Base-by-base conservation (phyloP, 2,329 filamentous ascomycete genomes). In the Bimuria novae-zelandiae region DNA sequence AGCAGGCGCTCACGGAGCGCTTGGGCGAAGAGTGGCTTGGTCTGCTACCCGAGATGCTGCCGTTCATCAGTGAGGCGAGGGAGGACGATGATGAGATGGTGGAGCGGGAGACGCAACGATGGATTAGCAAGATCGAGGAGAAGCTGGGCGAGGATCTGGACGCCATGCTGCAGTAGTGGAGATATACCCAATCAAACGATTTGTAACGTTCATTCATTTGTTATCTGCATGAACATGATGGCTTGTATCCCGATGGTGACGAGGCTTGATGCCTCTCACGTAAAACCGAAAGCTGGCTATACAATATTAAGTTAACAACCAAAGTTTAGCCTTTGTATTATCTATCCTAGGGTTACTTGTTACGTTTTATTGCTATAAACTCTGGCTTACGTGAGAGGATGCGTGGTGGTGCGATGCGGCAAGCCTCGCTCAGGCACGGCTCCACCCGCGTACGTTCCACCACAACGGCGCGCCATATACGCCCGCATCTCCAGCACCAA, bases 31-130 rank as follows among this genome's bases (percentile, higher is more conserved):
- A 99, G 70, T 99, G 94, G 94, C 77, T 99, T 54, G 84, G 87
- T 1, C 83, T 95, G 78, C 74, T 97, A 69, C 91, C 93, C 0
- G 94, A 99, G 82, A 97, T 97, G 89, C 77, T 99, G 71, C 93
- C 95, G 17, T 90, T 93, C 60, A 96, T 99, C 64, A 95, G 90
- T 67, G 94, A 99, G 78, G 75, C 96, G 67, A 89, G 96, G 77
- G 94, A 99, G 70, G 94, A 99, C 71, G 94, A 97, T 62, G 92
- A 97, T 69, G 94, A 97, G 77, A 82, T 83, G 23, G 93, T 99
- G 21, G 94, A 99, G 78, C 81, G 86, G 68, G 92, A 96, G 79
- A 93, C 92, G 32, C 84, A 92, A 70, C 82, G 85, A 66, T 97
- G 94, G 93, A 94, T 97, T 64, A 84, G 88, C 69, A 86, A 87